Percentiles rank a stretch among this genome's conserved stretches.
These are phyloP conservation scores for Hevea brasiliensis DNA, from an alignment of 345 rosid species.

Conservation along the genomic window DNA sequence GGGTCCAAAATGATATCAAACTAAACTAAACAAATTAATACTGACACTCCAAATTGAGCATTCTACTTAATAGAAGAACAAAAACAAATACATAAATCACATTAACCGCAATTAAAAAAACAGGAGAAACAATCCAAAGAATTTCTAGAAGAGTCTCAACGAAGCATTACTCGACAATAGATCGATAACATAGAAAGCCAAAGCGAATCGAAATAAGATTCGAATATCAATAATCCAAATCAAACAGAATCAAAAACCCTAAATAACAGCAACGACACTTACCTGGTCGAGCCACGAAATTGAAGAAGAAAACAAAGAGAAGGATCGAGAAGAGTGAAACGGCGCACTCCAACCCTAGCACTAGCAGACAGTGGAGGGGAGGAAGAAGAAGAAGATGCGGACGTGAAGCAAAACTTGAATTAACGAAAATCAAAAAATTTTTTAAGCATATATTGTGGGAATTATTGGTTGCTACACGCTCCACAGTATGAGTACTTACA, in stretches of 20 bases:
- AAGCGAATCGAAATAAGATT: background rate
- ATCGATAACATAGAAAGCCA: background rate
- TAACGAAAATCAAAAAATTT: background rate
- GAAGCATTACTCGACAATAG: background rate
- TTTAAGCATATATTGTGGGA: background rate
- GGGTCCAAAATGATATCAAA: too few relatives aligned
- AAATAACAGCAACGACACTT: background rate
- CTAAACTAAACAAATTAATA: background rate
- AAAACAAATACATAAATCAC: background rate
- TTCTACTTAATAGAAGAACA: background rate
- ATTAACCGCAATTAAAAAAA: background rate
- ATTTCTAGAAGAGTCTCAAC: background rate
- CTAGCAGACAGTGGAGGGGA: too few relatives aligned
- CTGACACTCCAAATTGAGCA: background rate
- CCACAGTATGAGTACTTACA: background rate
- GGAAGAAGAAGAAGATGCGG: background rate
- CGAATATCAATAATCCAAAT: background rate
- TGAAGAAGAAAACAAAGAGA: background rate
- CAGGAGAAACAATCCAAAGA: background rate
- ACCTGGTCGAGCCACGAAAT: background rate
- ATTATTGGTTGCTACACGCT: background rate
- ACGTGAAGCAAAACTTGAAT: background rate
- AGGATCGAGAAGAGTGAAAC: constrained; percentile 24
- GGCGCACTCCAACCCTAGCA: constrained; percentile 13
- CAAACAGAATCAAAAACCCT: background rate